A percentile compares a stretch with the other conserved stretches of the same genome.
Evolutionary conservation across 2,329 filamentous ascomycete genomes (phyloP).

Genomic region (Fusarium subglutinans): DNA sequence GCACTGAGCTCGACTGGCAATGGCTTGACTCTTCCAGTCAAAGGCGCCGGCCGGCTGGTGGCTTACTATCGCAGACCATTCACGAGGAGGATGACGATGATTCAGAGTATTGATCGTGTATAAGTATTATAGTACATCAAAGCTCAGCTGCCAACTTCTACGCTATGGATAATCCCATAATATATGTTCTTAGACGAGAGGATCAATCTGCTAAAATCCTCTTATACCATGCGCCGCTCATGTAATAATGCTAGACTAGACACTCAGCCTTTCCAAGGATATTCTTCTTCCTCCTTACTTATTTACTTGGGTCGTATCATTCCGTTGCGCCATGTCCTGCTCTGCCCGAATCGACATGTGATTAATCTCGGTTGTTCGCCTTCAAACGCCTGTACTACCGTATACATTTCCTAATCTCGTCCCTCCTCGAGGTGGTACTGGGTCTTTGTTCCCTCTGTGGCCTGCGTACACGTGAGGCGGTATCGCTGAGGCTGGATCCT

Average conservation of each 20-base stretch:
- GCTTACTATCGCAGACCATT: constrained; percentile 72
- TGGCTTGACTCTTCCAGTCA: constrained; percentile 50
- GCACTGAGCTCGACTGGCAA: constrained; percentile 52
- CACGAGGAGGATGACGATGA: constrained; percentile 77
- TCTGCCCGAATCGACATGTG: constrained; percentile 18
- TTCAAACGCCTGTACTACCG: constrained; percentile 30
- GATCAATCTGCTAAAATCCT: neutral
- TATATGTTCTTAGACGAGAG: constrained; percentile 15
- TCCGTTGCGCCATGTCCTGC: constrained; percentile 31
- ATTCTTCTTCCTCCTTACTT: constrained; percentile 1
- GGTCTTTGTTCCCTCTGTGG: neutral
- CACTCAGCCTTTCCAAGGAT: constrained; percentile 12
- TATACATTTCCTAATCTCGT: neutral
- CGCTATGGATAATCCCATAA: constrained; percentile 6
- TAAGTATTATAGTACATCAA: neutral
- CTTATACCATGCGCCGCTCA: constrained; percentile 8
- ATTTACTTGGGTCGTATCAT: constrained; percentile 5
- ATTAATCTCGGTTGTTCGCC: constrained; percentile 8
- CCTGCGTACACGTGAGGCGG: neutral
- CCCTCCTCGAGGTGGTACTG: neutral
- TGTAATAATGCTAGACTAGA: constrained; percentile 22
- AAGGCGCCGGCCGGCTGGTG: constrained; percentile 54
- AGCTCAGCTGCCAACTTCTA: constrained; percentile 5
- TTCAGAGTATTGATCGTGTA: constrained; percentile 51
- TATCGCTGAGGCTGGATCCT: constrained; percentile 34